Percentiles rank a stretch among this genome's conserved stretches.
Evolutionary conservation across 169 alveolate genomes (phyloP).

Genomic region (Eimeria sp.): DNA sequence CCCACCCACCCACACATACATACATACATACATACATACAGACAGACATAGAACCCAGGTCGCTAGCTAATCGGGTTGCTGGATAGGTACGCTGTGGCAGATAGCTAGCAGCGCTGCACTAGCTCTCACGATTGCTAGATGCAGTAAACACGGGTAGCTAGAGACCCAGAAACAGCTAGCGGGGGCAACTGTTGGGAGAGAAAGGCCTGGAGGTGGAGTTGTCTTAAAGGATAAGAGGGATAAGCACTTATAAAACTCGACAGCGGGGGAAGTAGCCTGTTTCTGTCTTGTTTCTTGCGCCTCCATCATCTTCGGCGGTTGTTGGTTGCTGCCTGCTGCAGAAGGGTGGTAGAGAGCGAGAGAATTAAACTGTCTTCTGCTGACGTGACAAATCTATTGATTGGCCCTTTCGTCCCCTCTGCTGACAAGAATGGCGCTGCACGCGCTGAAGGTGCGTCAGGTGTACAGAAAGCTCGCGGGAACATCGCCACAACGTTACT

Average conservation of each 20-base stretch:
- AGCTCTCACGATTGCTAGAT: background rate
- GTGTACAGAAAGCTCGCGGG: background rate
- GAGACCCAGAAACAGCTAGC: too few relatives aligned
- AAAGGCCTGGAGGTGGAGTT: background rate
- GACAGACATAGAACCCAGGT: background rate
- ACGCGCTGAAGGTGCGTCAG: background rate
- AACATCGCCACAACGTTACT: background rate
- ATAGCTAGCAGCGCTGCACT: background rate
- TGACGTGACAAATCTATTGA: background rate
- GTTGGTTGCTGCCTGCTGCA: background rate
- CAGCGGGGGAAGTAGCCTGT: background rate
- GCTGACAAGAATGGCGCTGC: background rate
- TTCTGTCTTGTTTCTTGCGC: background rate
- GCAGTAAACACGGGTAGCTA: too few relatives aligned
- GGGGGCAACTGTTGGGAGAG: background rate
- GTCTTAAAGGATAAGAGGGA: background rate
- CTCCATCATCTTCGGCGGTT: too few relatives aligned
- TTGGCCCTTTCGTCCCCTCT: background rate
- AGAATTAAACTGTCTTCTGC: background rate
- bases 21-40: too few relatives aligned
- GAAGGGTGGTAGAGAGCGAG: background rate
- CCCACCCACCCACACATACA: too few relatives aligned
- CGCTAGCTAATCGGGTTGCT: too few relatives aligned
- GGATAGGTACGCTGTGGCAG: background rate
- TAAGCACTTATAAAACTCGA: background rate